A percentile compares a stretch with the other conserved stretches of the same genome.
Conservation (phyloP, 139 green algal genomes). For the Mesotaenium endlicherianum region DNA sequence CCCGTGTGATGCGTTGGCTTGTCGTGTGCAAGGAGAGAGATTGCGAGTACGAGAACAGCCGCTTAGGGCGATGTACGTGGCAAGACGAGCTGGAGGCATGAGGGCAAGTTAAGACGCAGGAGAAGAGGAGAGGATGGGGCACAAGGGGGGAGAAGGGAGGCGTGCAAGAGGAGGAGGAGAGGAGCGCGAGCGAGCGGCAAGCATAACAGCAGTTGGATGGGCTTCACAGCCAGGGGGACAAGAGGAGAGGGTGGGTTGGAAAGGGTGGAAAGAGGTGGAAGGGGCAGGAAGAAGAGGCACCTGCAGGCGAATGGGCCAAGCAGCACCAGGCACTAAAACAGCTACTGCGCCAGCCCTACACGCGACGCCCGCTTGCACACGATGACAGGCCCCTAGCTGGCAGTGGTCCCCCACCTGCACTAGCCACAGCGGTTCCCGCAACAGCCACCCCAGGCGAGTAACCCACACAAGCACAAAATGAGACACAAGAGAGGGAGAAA, state of each 20-base stretch:
- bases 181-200: neutral
- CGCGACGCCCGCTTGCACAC: slow-evolving; percentile 83
- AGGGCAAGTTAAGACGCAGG: too few species aligned
- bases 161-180: neutral
- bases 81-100: too few species aligned
- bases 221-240: neutral
- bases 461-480: too few species aligned
- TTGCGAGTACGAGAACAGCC: too few species aligned
- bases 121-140: too few species aligned
- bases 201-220: neutral
- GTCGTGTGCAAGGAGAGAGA: too few species aligned
- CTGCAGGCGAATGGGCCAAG: slow-evolving; percentile 90
- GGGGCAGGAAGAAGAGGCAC: slow-evolving; percentile 45
- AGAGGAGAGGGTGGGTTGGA: neutral
- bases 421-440: too few species aligned
- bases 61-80: too few species aligned
- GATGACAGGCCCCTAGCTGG: slow-evolving; percentile 79
- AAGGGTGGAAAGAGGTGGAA: neutral
- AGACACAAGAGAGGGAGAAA: too few species aligned
- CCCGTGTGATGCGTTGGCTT: too few species aligned
- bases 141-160: neutral
- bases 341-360: slow-evolving; percentile 80
- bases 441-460: too few species aligned
- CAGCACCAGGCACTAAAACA: slow-evolving; percentile 93
- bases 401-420: slow-evolving; percentile 97